phyloP scores from a whole-genome alignment of 192 early-diverging fungal genomes.

The Podila clonocystis region DNA sequence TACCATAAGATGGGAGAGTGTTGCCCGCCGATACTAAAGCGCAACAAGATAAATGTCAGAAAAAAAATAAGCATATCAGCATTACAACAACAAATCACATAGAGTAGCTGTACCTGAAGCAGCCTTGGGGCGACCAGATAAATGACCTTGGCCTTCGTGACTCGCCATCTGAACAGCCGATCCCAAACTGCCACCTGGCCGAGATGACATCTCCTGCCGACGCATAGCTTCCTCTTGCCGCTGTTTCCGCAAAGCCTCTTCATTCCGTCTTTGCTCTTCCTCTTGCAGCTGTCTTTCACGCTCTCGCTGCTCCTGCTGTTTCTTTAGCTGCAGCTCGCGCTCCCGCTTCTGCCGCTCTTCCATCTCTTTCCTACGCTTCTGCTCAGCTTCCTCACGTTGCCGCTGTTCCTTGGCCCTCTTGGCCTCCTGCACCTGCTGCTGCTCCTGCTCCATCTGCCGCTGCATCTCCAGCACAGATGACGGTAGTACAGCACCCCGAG shows the following conservation, averaged over 20 bases:
- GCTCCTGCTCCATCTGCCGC: conserved; percentile 44
- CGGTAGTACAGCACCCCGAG: conserved; percentile 23
- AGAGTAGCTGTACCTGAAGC: conserved; percentile 23
- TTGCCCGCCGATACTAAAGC: conserved; percentile 18
- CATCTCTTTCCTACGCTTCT: conserved; percentile 3
- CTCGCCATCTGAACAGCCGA: conserved; percentile 12
- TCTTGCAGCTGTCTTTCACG: background rate
- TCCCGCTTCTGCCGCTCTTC: conserved; percentile 10
- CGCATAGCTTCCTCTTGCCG: conserved; percentile 12
- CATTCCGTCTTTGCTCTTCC: conserved; percentile 8
- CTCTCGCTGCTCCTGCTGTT: background rate
- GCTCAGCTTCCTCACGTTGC: conserved; percentile 1
- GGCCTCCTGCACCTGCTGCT: conserved; percentile 19
- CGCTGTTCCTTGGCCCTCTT: conserved; percentile 32
- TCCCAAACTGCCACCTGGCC: background rate
- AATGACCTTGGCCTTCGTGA: conserved; percentile 10
- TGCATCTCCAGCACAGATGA: conserved; percentile 31
- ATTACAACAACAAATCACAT: background rate
- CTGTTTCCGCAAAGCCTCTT: conserved; percentile 1
- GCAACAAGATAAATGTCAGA: background rate
- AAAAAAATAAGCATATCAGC: background rate
- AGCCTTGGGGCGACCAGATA: conserved; percentile 29
- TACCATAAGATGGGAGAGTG: conserved; percentile 12
- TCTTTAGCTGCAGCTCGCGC: conserved; percentile 2
- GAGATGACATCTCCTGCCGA: background rate